phyloP scores from a whole-genome alignment of 768 basidiomycete species.

The Suillus luteus region DNA sequence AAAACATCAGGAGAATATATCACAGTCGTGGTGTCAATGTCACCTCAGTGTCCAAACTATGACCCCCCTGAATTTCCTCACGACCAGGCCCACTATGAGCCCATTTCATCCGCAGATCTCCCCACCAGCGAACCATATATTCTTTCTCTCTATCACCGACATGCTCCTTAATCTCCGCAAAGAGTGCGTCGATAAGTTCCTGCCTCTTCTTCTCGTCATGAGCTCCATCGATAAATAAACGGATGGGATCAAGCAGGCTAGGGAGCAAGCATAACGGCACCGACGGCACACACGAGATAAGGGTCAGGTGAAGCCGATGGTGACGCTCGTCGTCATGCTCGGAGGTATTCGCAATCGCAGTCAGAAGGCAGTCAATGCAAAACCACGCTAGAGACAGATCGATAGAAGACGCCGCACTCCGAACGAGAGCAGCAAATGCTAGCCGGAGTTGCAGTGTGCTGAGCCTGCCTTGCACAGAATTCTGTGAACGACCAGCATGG shows the following conservation, averaged over 20 bases:
- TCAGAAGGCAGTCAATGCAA: slow-evolving; percentile 60
- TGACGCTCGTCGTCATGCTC: slow-evolving; percentile 25
- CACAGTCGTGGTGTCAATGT: not conserved
- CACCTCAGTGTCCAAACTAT: not conserved
- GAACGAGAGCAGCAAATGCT: slow-evolving; percentile 73
- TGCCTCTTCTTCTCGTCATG: slow-evolving; percentile 33
- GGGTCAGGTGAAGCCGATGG: slow-evolving; percentile 62
- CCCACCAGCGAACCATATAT: slow-evolving; percentile 74
- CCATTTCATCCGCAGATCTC: slow-evolving; percentile 41
- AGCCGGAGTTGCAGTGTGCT: slow-evolving; percentile 67
- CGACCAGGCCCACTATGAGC: slow-evolving; percentile 7
- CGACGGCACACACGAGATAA: slow-evolving; percentile 67
- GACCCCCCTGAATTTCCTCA: not conserved
- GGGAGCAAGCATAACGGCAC: slow-evolving; percentile 60
- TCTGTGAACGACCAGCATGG: slow-evolving; percentile 41
- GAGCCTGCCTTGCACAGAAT: slow-evolving; percentile 61
- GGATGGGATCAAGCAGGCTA: slow-evolving; percentile 52
- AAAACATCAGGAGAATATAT: not conserved
- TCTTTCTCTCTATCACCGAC: slow-evolving; percentile 73
- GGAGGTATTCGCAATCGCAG: slow-evolving; percentile 29
- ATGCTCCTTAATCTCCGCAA: slow-evolving; percentile 61
- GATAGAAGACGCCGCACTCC: slow-evolving; percentile 51
- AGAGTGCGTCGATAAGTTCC: slow-evolving; percentile 59
- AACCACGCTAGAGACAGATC: slow-evolving; percentile 62
- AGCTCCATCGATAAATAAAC: slow-evolving; percentile 32